These are phyloP conservation scores for Sclerotinia borealis DNA, from an alignment of 2,329 filamentous ascomycete species.

Conservation along the genomic window DNA sequence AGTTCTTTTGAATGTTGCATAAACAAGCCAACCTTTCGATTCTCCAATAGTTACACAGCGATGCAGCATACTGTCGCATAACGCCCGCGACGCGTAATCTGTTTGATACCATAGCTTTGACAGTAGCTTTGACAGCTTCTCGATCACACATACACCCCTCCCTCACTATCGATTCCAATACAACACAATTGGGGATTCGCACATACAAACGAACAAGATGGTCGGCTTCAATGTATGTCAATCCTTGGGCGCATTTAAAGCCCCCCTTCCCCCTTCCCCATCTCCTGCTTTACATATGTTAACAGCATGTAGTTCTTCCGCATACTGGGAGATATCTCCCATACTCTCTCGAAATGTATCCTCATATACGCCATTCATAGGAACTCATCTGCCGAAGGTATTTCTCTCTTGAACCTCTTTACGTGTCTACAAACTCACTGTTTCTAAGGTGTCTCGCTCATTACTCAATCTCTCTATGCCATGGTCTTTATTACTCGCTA, in stretches of 20 bases:
- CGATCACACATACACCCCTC: neutral
- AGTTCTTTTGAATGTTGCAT: neutral
- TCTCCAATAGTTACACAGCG: neutral
- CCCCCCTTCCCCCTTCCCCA: too few relatives aligned
- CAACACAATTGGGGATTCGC: neutral
- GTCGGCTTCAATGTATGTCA: constrained; percentile 24
- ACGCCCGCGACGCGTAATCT: constrained; percentile 11
- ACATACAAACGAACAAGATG: constrained; percentile 11
- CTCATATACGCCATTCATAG: constrained; percentile 85
- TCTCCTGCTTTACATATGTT: neutral
- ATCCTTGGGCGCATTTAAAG: neutral
- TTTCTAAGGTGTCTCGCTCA: constrained; percentile 61
- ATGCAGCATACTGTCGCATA: constrained; percentile 5
- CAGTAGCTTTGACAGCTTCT: neutral
- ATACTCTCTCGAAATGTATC: constrained; percentile 81
- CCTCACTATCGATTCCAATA: neutral
- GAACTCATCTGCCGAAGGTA: constrained; percentile 79
- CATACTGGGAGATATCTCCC: constrained; percentile 75
- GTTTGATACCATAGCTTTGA: neutral
- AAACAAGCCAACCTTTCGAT: neutral
- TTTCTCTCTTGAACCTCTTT: neutral
- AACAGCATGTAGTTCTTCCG: constrained; percentile 49
- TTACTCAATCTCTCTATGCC: constrained; percentile 84
- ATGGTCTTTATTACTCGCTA: constrained; percentile 83
- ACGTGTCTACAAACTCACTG: neutral